Conservation (phyloP, 441 rosid genomes). For the Adansonia grandidieri region DNA sequence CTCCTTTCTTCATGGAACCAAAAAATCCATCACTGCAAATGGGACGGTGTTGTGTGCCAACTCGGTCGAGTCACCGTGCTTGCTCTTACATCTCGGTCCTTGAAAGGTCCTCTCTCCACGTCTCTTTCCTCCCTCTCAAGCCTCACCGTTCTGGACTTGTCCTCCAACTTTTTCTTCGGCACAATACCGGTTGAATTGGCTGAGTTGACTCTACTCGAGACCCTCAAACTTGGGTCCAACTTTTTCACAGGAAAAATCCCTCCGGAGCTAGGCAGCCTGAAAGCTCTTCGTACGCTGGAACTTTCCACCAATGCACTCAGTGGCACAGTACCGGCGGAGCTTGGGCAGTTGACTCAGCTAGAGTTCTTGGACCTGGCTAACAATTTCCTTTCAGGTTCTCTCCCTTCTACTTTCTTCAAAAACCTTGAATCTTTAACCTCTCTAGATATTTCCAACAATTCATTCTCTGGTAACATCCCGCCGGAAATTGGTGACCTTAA, state of each 20-base stretch:
- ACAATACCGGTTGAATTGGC: slow-evolving; percentile 48
- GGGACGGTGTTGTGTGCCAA: slow-evolving; percentile 75
- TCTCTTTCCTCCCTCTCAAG: slow-evolving; percentile 56
- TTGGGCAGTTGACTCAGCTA: slow-evolving; percentile 52
- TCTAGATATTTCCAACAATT: slow-evolving; percentile 75
- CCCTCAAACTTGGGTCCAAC: slow-evolving; percentile 57
- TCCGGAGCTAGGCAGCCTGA: slow-evolving; percentile 48
- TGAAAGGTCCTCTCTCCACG: slow-evolving; percentile 51
- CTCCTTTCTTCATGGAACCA: slow-evolving; percentile 68
- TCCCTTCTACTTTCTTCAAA: slow-evolving; percentile 49
- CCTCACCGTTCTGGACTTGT: slow-evolving; percentile 64
- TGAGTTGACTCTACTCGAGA: slow-evolving; percentile 44
- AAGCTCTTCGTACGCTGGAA: slow-evolving; percentile 54
- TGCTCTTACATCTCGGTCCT: slow-evolving; percentile 43
- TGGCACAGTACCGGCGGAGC: slow-evolving; percentile 53
- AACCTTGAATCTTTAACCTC: slow-evolving; percentile 54
- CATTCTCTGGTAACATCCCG: slow-evolving; percentile 63
- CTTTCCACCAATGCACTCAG: slow-evolving; percentile 63
- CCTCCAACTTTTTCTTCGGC: slow-evolving; percentile 56
- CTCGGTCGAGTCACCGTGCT: slow-evolving; percentile 55
- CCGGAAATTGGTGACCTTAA: slow-evolving; percentile 58
- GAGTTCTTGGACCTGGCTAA: slow-evolving; percentile 61
- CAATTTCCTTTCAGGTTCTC: slow-evolving; percentile 65
- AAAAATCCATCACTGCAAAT: slow-evolving; percentile 49
- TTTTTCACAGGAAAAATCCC: slow-evolving; percentile 58